Percentiles rank a stretch among this genome's conserved stretches.
Conservation (phyloP, 2,329 filamentous ascomycete species). For the Furcasterigmium furcatum region DNA sequence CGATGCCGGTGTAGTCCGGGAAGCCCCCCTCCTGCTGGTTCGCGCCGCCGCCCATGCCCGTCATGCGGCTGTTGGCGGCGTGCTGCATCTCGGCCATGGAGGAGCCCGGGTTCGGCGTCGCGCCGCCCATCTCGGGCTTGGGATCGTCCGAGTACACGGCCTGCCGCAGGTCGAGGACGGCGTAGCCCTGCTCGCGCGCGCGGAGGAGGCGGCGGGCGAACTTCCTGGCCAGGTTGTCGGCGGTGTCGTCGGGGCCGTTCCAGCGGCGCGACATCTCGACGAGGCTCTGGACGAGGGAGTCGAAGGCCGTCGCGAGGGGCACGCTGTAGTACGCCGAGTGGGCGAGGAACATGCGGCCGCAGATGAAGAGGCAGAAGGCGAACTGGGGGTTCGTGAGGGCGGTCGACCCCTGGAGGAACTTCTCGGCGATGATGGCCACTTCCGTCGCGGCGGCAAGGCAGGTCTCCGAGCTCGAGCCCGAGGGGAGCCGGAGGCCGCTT, state of each 20-base stretch:
- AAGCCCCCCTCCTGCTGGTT: neutral
- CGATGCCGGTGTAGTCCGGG: neutral
- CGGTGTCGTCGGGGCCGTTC: conserved; percentile 20
- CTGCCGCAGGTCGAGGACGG: conserved; percentile 25
- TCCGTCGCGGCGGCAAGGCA: conserved; percentile 33
- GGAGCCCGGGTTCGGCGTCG: too few species aligned
- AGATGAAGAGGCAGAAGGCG: conserved; percentile 33
- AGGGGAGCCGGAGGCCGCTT: conserved; percentile 27
- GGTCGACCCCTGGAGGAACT: conserved; percentile 28
- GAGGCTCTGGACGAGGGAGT: conserved; percentile 26
- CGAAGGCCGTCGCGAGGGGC: conserved; percentile 22
- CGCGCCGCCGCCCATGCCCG: neutral
- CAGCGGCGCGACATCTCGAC: conserved; percentile 32
- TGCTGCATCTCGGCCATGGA: neutral
- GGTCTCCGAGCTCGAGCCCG: conserved; percentile 33
- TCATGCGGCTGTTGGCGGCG: too few species aligned
- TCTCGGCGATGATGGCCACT: conserved; percentile 29
- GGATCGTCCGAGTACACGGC: conserved; percentile 26
- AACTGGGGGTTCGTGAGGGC: conserved; percentile 29
- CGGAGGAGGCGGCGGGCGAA: conserved; percentile 24
- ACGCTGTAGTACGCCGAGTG: conserved; percentile 27
- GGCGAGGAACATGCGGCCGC: conserved; percentile 25
- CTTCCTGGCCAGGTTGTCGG: conserved; percentile 27
- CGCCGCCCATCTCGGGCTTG: neutral
- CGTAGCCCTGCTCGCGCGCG: conserved; percentile 20